Conservation (phyloP, 2,329 filamentous ascomycete species). For the Aureobasidium sp. region DNA sequence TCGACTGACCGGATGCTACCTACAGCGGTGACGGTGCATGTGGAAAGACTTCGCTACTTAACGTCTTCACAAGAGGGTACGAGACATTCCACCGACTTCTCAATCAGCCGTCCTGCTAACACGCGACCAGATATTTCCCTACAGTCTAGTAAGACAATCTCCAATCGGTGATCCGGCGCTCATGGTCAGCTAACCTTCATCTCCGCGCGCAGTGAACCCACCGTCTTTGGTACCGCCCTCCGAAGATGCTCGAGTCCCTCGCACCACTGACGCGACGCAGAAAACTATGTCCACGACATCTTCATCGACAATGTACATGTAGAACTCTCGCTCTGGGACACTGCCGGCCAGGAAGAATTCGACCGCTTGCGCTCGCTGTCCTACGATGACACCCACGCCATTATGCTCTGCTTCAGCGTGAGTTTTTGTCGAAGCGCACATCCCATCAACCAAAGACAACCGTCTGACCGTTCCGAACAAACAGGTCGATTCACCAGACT, state of each 20-base stretch:
- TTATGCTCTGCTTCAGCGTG: conserved; percentile 96
- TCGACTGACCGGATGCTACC: conserved; percentile 20
- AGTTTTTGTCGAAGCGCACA: conserved; percentile 21
- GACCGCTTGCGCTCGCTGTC: conserved; percentile 90
- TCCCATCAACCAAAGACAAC: not conserved
- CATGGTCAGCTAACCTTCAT: conserved; percentile 17
- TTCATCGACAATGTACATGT: conserved; percentile 97
- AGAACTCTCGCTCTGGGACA: conserved; percentile 96
- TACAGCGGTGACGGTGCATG: conserved; percentile 86
- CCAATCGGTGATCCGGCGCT: not conserved
- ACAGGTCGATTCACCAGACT: conserved; percentile 84
- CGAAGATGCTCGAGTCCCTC: not conserved
- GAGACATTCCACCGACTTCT: conserved; percentile 25
- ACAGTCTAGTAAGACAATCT: conserved; percentile 70
- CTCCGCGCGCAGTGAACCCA: conserved; percentile 61
- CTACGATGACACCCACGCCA: conserved; percentile 95
- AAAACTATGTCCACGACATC: conserved; percentile 99
- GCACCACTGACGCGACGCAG: conserved; percentile 34
- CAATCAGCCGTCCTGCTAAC: conserved; percentile 2
- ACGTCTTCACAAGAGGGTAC: conserved; percentile 96
- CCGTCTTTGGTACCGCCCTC: conserved; percentile 62
- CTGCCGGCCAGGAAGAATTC: conserved; percentile 97
- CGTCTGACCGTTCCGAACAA: too few relatives aligned
- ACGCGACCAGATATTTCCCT: conserved; percentile 69
- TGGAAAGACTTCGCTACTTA: conserved; percentile 93